Conservation (phyloP, 1,139 yeast genomes). For the Candida buenavistaensis region DNA sequence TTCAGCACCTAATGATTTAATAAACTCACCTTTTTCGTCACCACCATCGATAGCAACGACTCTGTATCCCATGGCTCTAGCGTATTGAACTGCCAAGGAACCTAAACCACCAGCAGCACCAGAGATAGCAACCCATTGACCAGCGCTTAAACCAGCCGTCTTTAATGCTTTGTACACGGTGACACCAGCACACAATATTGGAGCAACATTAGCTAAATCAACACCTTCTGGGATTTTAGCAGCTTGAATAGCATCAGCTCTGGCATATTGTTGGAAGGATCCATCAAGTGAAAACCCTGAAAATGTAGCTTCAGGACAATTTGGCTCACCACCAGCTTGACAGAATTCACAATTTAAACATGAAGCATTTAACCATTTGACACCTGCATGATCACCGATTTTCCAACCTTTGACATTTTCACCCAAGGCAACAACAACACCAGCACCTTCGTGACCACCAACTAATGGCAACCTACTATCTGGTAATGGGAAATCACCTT, state of each 20-base stretch:
- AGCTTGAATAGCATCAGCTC: slow-evolving; percentile 51
- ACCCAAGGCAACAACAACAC: slow-evolving; percentile 76
- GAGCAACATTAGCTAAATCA: slow-evolving; percentile 36
- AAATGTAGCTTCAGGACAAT: slow-evolving; percentile 66
- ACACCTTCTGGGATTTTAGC: slow-evolving; percentile 34
- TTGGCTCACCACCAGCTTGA: slow-evolving; percentile 65
- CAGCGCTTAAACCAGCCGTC: slow-evolving; percentile 63
- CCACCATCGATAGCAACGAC: slow-evolving; percentile 79
- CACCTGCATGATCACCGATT: slow-evolving; percentile 76
- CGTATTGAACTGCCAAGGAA: slow-evolving; percentile 77
- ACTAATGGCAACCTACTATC: slow-evolving; percentile 66
- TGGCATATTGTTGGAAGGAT: slow-evolving; percentile 80
- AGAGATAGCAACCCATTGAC: slow-evolving; percentile 77
- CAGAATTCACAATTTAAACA: slow-evolving; percentile 76
- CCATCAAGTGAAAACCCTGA: slow-evolving; percentile 84
- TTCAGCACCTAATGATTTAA: slow-evolving; percentile 66
- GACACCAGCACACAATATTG: slow-evolving; percentile 72
- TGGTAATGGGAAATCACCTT: slow-evolving; percentile 74
- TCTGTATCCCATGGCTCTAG: slow-evolving; percentile 78
- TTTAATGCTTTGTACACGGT: slow-evolving; percentile 83
- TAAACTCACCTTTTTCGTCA: slow-evolving; percentile 58
- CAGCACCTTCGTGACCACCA: slow-evolving; percentile 90
- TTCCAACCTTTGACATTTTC: slow-evolving; percentile 65
- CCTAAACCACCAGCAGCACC: slow-evolving; percentile 92
- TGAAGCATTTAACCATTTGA: slow-evolving; percentile 72